Conservation (phyloP, 2,329 filamentous ascomycete genomes). For the Fusarium sp. region DNA sequence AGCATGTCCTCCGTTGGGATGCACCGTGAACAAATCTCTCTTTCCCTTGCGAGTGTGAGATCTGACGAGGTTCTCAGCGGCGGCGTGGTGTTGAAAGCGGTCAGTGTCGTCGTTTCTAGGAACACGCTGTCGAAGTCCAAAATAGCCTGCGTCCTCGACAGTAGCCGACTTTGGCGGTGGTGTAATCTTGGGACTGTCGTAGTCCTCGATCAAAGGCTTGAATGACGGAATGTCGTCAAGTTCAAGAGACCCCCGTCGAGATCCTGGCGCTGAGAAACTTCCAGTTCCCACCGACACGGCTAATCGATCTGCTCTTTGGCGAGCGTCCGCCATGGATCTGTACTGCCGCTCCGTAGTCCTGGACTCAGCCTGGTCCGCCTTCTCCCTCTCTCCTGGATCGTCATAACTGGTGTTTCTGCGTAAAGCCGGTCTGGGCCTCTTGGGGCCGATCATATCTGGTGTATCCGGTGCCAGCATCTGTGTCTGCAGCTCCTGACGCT, state of each 20-base stretch:
- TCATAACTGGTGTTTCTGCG: constrained; percentile 61
- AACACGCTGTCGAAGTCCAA: constrained; percentile 44
- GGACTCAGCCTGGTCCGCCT: constrained; percentile 57
- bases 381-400: constrained; percentile 56
- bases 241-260: constrained; percentile 54
- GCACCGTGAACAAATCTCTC: constrained; percentile 52
- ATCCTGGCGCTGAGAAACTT: constrained; percentile 55
- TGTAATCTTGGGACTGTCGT: constrained; percentile 45
- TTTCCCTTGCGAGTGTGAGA: constrained; percentile 52
- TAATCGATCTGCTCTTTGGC: constrained; percentile 56
- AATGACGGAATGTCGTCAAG: constrained; percentile 49
- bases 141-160: constrained; percentile 36
- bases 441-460: constrained; percentile 37
- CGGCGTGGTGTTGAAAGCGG: constrained; percentile 45
- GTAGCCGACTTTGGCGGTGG: constrained; percentile 33
- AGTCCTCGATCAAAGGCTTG: constrained; percentile 52
- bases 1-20: constrained; percentile 42
- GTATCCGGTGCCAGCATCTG: constrained; percentile 23
- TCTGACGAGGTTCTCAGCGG: constrained; percentile 54
- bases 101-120: constrained; percentile 38
- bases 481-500: constrained; percentile 32
- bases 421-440: constrained; percentile 56
- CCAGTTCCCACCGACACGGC: constrained; percentile 58
- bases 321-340: constrained; percentile 58
- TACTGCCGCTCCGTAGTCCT: constrained; percentile 55